A percentile compares a stretch with the other conserved stretches of the same genome.
phyloP scores from a whole-genome alignment of 345 rosid species.

The Alliaria petiolata region DNA sequence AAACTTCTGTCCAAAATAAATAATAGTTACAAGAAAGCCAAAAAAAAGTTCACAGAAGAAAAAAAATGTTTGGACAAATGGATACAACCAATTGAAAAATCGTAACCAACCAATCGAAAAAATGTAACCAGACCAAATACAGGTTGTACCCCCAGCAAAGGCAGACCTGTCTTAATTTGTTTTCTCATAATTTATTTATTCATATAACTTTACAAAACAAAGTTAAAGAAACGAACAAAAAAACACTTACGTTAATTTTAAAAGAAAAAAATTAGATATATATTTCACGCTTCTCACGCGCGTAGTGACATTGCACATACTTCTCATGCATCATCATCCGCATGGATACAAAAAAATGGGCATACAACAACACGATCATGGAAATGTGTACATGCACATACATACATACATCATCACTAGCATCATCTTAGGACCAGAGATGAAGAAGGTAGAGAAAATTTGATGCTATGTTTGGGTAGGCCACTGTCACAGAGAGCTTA shows the following conservation, averaged over 20 bases:
- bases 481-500: conserved; percentile 24
- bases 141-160: conserved; percentile 21
- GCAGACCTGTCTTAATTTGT: conserved; percentile 11
- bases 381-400: background rate
- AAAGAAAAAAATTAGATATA: no score
- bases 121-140: background rate
- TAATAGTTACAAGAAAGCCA: background rate
- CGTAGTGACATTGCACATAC: conserved; percentile 1
- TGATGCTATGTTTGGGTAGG: conserved; percentile 29
- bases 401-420: background rate
- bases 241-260: background rate
- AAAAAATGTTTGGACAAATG: background rate
- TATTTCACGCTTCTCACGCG: conserved; percentile 16
- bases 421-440: conserved; percentile 3
- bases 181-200: no score
- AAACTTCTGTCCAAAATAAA: background rate
- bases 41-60: background rate
- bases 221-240: background rate
- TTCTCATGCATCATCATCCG: conserved; percentile 3
- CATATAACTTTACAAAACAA: background rate
- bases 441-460: conserved; percentile 6
- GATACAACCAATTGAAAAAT: background rate
- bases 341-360: background rate
- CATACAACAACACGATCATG: background rate
- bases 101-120: background rate